Conservation (phyloP, 345 rosid genomes). For the Populus ilicifolia region DNA sequence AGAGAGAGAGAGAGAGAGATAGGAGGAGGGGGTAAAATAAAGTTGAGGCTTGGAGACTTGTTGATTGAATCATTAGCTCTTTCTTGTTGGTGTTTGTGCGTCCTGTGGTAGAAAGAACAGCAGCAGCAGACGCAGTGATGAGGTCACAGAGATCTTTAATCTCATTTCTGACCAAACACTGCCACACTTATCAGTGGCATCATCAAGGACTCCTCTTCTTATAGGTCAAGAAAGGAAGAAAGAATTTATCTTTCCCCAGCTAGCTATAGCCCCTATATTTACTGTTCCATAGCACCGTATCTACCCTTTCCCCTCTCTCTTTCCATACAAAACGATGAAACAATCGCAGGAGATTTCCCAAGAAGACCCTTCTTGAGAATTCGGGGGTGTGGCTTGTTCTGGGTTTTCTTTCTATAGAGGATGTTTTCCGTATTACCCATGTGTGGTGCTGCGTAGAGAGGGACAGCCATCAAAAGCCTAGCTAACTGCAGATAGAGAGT, state of each 20-base stretch:
- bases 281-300: constrained; percentile 7
- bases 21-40: not conserved
- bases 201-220: constrained; percentile 18
- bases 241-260: constrained; percentile 20
- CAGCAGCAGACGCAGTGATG: constrained; percentile 38
- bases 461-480: constrained; percentile 33
- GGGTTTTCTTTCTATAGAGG: constrained; percentile 22
- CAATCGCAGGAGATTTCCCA: constrained; percentile 10
- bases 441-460: constrained; percentile 4
- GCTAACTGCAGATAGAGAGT: constrained; percentile 3
- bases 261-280: constrained; percentile 19
- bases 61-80: not conserved
- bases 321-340: constrained; percentile 1
- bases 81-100: not conserved
- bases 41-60: constrained; percentile 4
- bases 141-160: constrained; percentile 46
- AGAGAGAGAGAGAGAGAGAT: not conserved
- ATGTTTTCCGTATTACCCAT: constrained; percentile 3
- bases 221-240: constrained; percentile 16
- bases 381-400: constrained; percentile 5
- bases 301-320: not conserved
- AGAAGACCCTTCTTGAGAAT: constrained; percentile 22
- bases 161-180: constrained; percentile 47
- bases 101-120: constrained; percentile 25
- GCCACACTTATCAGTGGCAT: constrained; percentile 39